Percentiles rank a stretch among this genome's conserved stretches.
These are phyloP conservation scores for Lippia alba DNA, from an alignment of 305 asterid genomes.

Conservation along the genomic window DNA sequence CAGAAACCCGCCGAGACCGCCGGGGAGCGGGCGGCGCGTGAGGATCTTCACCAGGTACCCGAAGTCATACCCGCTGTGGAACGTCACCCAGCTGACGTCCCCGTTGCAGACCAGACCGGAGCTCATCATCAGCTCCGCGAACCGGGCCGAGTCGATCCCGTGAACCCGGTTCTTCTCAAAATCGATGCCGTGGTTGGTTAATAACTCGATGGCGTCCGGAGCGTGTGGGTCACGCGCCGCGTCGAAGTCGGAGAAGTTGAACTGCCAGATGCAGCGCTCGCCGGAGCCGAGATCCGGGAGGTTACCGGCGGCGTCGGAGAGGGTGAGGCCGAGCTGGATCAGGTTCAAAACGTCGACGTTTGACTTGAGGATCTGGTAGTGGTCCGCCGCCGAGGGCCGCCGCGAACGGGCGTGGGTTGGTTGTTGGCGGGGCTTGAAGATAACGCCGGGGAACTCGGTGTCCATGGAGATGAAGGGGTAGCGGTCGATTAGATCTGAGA, in stretches of 20 bases:
- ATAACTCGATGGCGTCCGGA: constrained; percentile 48
- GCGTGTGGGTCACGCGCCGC: constrained; percentile 50
- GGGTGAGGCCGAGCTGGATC: constrained; percentile 62
- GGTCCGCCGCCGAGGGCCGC: constrained; percentile 41
- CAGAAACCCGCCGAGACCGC: constrained; percentile 40
- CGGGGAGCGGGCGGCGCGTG: constrained; percentile 48
- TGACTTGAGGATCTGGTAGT: constrained; percentile 44
- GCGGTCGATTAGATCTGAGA: constrained; percentile 52
- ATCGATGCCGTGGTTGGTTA: constrained; percentile 51
- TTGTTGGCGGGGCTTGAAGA: constrained; percentile 49
- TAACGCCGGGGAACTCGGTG: constrained; percentile 85
- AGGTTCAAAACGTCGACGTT: constrained; percentile 55
- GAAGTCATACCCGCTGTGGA: constrained; percentile 68
- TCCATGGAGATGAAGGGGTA: constrained; percentile 79
- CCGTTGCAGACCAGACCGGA: constrained; percentile 59
- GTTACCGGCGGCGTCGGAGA: constrained; percentile 57
- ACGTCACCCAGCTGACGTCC: constrained; percentile 62
- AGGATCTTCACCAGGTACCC: constrained; percentile 59
- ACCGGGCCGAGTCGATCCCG: constrained; percentile 48
- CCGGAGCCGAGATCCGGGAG: constrained; percentile 44
- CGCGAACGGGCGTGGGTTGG: constrained; percentile 13
- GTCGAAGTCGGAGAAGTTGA: constrained; percentile 65
- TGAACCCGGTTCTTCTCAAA: constrained; percentile 41
- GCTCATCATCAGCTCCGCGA: constrained; percentile 54
- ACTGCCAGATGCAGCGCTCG: constrained; percentile 59